Conservation (phyloP, 148 eudicot genomes). For the Rhododendron kiyosumense region DNA sequence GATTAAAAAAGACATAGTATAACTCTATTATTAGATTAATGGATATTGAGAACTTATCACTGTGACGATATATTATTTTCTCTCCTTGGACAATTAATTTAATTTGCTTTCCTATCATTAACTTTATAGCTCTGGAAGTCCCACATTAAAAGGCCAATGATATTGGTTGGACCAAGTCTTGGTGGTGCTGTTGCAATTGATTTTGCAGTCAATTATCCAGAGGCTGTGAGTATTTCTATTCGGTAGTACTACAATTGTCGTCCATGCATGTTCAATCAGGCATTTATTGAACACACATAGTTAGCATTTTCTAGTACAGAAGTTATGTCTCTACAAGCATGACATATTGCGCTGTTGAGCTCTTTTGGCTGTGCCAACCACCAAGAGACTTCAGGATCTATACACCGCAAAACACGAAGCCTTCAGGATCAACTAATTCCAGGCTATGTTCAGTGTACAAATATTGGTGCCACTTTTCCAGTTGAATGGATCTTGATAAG, state of each 20-base stretch:
- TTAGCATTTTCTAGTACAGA: not conserved
- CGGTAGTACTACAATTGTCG: not conserved
- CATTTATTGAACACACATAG: not conserved
- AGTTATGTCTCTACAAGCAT: not conserved
- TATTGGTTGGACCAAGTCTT: conserved; percentile 88
- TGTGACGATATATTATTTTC: not conserved
- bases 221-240: conserved; percentile 60
- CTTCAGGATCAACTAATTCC: not conserved
- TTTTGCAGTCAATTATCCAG: conserved; percentile 71
- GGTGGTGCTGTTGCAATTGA: conserved; percentile 88
- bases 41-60: not conserved
- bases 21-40: not conserved
- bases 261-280: not conserved
- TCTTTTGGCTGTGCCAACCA: not conserved
- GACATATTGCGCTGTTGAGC: not conserved
- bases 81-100: not conserved
- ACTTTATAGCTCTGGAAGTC: conserved; percentile 65
- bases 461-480: not conserved
- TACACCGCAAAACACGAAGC: not conserved
- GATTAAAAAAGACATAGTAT: too few species aligned
- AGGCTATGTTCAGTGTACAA: not conserved
- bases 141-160: conserved; percentile 73
- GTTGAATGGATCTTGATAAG: not conserved
- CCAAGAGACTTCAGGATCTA: not conserved
- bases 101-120: not conserved